A percentile compares a stretch with the other conserved stretches of the same genome.
Evolutionary conservation across 371 early-diverging fungal genomes (phyloP).

Genomic region (Saksenaea oblongispora): DNA sequence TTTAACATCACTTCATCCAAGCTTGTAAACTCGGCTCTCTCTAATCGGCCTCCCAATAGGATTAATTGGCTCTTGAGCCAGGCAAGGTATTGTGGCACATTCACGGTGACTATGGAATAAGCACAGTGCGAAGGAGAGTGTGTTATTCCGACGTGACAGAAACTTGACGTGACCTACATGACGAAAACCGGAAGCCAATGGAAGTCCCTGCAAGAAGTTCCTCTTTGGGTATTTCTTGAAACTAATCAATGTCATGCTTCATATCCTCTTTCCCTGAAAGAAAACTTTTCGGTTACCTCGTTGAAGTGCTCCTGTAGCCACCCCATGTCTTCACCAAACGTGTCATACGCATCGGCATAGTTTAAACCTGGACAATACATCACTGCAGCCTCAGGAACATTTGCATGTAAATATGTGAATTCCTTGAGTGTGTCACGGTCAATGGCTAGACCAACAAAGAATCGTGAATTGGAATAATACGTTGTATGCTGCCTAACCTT

Average conservation of each 20-base stretch:
- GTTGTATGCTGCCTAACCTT: slow-evolving; percentile 25
- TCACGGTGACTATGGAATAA: slow-evolving; percentile 30
- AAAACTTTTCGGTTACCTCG: slow-evolving; percentile 17
- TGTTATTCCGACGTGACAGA: too few relatives aligned
- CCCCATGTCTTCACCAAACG: slow-evolving; percentile 23
- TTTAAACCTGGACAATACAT: slow-evolving; percentile 31
- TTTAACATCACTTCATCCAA: slow-evolving; percentile 52
- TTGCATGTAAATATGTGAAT: slow-evolving; percentile 28
- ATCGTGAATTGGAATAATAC: too few relatives aligned
- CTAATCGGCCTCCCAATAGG: slow-evolving; percentile 55
- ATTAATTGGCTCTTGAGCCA: slow-evolving; percentile 62
- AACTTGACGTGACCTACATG: too few relatives aligned
- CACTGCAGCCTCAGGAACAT: slow-evolving; percentile 37
- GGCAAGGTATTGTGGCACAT: slow-evolving; percentile 58
- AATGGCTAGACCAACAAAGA: too few relatives aligned
- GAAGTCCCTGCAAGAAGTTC: slow-evolving; percentile 18
- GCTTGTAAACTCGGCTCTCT: slow-evolving; percentile 46
- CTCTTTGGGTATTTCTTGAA: slow-evolving; percentile 22
- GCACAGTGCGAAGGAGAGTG: too few relatives aligned
- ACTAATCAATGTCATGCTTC: slow-evolving; percentile 10
- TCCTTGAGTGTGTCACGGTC: slow-evolving; percentile 35
- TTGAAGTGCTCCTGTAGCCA: slow-evolving; percentile 37
- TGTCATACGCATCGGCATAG: slow-evolving; percentile 15
- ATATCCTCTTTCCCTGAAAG: not conserved
- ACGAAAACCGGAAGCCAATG: slow-evolving; percentile 32